Evolutionary conservation across 192 early-diverging fungal species (phyloP).

Genomic region (Umbelopsis sp.): DNA sequence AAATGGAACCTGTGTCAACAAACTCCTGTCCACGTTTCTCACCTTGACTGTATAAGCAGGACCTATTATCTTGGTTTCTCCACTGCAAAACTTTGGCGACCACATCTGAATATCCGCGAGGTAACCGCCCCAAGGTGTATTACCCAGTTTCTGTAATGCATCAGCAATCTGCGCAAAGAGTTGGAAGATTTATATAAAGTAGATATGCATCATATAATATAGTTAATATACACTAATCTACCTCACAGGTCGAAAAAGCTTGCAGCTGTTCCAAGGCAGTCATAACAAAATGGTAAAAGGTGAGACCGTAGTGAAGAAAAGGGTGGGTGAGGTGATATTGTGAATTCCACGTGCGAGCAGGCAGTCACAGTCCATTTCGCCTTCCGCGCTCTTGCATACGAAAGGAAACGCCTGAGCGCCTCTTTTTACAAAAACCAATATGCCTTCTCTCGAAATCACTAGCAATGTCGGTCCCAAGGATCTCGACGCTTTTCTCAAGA

Average conservation of each 20-base stretch:
- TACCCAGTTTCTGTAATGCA: constrained; percentile 48
- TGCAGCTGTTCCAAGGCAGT: no score
- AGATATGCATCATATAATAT: no score
- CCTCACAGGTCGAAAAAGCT: no score
- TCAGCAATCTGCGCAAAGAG: constrained; percentile 44
- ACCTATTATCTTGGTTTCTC: constrained; percentile 52
- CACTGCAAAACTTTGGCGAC: constrained; percentile 50
- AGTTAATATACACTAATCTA: no score
- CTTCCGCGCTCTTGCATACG: no score
- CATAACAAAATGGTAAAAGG: no score
- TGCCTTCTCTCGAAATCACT: constrained; percentile 40
- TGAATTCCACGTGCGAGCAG: background rate
- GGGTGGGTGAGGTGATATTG: background rate
- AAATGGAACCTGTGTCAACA: constrained; percentile 14
- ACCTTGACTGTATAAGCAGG: constrained; percentile 65
- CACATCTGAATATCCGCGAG: constrained; percentile 58
- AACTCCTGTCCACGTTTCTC: background rate
- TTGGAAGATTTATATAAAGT: no score
- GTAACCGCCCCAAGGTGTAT: constrained; percentile 48
- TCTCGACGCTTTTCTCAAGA: constrained; percentile 29
- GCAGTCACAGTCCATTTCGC: background rate
- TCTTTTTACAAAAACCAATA: background rate
- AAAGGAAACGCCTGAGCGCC: background rate
- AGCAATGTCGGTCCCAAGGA: constrained; percentile 28
- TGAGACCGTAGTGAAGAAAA: no score